Conservation (phyloP, 345 rosid genomes). For the Heritiera fomes region DNA sequence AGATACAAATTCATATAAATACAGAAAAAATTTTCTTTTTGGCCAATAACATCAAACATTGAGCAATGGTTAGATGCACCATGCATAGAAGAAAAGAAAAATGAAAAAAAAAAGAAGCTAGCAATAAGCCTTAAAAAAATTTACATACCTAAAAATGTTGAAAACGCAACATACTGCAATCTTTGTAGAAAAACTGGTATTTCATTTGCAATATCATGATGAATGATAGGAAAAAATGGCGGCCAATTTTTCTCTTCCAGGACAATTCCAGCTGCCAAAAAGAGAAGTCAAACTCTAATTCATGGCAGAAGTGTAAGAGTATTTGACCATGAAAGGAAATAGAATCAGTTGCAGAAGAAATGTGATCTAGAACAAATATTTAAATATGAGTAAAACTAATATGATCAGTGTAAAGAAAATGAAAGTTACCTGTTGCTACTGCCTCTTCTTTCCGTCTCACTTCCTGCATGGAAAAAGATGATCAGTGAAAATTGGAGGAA, state of each 20-base stretch:
- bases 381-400: slow-evolving; percentile 2
- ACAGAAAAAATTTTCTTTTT: not conserved
- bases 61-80: not conserved
- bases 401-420: not conserved
- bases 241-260: slow-evolving; percentile 91
- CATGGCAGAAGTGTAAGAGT: not conserved
- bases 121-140: not conserved
- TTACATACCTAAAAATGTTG: slow-evolving; percentile 66
- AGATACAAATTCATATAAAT: not conserved
- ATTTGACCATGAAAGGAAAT: not conserved
- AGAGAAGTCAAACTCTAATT: slow-evolving; percentile 13
- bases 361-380: slow-evolving; percentile 4
- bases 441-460: slow-evolving; percentile 90
- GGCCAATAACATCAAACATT: not conserved
- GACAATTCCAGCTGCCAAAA: slow-evolving; percentile 65
- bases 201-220: slow-evolving; percentile 84
- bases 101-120: not conserved
- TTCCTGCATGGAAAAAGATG: slow-evolving; percentile 50
- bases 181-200: slow-evolving; percentile 84
- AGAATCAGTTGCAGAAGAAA: slow-evolving; percentile 10
- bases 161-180: slow-evolving; percentile 70
- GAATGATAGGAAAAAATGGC: slow-evolving; percentile 80
- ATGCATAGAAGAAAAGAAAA: not conserved
- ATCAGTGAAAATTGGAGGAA: slow-evolving; percentile 12
- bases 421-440: slow-evolving; percentile 72